Percentiles rank a stretch among this genome's conserved stretches.
These are phyloP conservation scores for Aurantiochytrium sp. DNA, from an alignment of 108 stramenopile species.

Conservation along the genomic window DNA sequence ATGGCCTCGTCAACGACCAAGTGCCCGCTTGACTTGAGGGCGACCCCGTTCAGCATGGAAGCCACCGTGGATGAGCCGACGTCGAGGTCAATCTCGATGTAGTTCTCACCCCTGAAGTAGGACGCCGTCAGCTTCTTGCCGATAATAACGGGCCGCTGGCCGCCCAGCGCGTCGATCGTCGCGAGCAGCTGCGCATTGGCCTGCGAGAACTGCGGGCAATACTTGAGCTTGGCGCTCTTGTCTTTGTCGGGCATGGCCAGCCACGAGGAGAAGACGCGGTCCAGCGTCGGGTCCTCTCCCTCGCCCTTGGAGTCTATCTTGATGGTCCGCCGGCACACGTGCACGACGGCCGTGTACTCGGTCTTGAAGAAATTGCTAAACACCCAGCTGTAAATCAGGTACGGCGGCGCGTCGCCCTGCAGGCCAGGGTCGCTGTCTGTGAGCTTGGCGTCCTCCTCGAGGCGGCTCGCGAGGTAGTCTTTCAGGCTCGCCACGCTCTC, in stretches of 20 bases:
- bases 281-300: not conserved
- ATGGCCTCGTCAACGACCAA: not conserved
- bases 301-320: not conserved
- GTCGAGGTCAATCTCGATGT: not conserved
- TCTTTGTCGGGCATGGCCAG: not conserved
- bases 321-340: not conserved
- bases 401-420: constrained; percentile 18
- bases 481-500: not conserved
- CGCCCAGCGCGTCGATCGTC: not conserved
- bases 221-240: constrained; percentile 21
- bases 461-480: not conserved
- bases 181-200: not conserved
- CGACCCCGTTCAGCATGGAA: constrained; percentile 26
- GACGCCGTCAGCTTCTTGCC: constrained; percentile 11
- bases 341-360: constrained; percentile 17
- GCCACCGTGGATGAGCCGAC: constrained; percentile 17
- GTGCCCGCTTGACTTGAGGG: not conserved
- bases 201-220: not conserved
- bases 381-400: not conserved
- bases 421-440: not conserved
- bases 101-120: not conserved
- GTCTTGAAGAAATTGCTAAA: constrained; percentile 30
- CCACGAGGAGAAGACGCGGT: not conserved
- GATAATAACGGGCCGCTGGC: constrained; percentile 4
- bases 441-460: constrained; percentile 1